Evolutionary conservation across 106 monocot species (phyloP), one percentile per base, ranked within the genome.

Genomic region (Gastrodia elata): DNA sequence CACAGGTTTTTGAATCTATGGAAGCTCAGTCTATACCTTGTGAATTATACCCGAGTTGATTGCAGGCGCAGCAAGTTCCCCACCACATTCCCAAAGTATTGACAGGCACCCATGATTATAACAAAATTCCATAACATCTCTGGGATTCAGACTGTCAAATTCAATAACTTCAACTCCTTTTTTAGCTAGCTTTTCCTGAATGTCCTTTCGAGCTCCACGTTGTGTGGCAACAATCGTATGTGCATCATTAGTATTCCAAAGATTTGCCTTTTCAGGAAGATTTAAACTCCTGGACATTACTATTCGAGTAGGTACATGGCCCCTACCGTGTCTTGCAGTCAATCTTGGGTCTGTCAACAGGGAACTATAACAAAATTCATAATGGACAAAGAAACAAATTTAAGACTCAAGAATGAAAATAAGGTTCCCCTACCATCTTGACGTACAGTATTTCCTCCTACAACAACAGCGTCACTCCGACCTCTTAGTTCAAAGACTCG

Each of bases 131-230:
- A 99, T 93, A 26, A 93, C 83, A 76, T 99, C 93, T 74, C 87
- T 86, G 6, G 93, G 91, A 69, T 93, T 93, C 43, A 99, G 83
- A 39, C 88, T 78, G 64, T 93, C 98, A 85, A 98, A 98, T 72
- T 98, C 98, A 32, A 98, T 88, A 42, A 99, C 93, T 79, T 99
- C 93, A 77, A 99, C 98, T 61, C 93, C 98, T 83, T 99, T 99
- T 34, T 52, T 80, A 28, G 93, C 87, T 80, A 99, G 93, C 57
- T 79, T 78, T 75, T 84, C 68, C 65, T 93, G 93, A 68, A 99
- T 72, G 38, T 91, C 84, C 67, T 80, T 93, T 35, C 88, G 55
- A 73, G 88, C 98, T 78, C 98, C 98, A 61, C 93, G 83, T 79
- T 98, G 98, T 44, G 98, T 98, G 41, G 74, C 87, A 77, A 99